Evolutionary conservation across 2,329 filamentous ascomycete genomes (phyloP).

Genomic region (Acrodontium crateriforme): DNA sequence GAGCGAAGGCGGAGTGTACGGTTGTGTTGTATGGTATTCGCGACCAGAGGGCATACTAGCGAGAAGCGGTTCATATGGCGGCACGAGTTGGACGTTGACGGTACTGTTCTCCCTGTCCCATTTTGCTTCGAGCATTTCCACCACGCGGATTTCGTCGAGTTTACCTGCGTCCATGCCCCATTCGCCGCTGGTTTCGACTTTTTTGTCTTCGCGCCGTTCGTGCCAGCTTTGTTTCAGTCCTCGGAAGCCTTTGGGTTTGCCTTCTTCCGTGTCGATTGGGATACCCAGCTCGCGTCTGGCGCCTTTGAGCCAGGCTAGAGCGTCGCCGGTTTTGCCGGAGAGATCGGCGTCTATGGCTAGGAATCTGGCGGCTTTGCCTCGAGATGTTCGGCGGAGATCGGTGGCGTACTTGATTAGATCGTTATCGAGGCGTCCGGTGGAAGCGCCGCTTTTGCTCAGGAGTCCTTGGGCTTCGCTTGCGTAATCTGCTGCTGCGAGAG

Average conservation of each 20-base stretch:
- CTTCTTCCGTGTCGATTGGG: conserved; percentile 26
- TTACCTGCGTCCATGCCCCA: conserved; percentile 79
- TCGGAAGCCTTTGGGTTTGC: conserved; percentile 44
- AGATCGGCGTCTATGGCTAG: conserved; percentile 82
- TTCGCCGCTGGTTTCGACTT: conserved; percentile 54
- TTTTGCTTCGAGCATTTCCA: conserved; percentile 63
- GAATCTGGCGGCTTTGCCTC: conserved; percentile 79
- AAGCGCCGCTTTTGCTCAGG: conserved; percentile 26
- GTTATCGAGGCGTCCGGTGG: conserved; percentile 45
- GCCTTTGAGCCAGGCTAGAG: conserved; percentile 72
- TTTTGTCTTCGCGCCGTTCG: conserved; percentile 66
- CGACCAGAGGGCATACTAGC: conserved; percentile 75
- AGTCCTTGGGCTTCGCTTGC: conserved; percentile 55
- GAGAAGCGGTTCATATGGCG: conserved; percentile 56
- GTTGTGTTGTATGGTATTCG: conserved; percentile 61
- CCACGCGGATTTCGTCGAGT: conserved; percentile 68
- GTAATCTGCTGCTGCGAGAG: conserved; percentile 77
- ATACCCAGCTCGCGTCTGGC: conserved; percentile 64
- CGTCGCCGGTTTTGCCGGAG: conserved; percentile 66
- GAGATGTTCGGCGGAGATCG: conserved; percentile 58
- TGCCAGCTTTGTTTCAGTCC: conserved; percentile 60
- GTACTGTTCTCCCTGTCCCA: conserved; percentile 90
- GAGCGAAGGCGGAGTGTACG: conserved; percentile 52
- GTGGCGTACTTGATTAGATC: conserved; percentile 59
- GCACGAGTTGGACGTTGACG: conserved; percentile 69